Evolutionary conservation across 345 rosid genomes (phyloP).

Genomic region (Xanthoceras sorbifolium): DNA sequence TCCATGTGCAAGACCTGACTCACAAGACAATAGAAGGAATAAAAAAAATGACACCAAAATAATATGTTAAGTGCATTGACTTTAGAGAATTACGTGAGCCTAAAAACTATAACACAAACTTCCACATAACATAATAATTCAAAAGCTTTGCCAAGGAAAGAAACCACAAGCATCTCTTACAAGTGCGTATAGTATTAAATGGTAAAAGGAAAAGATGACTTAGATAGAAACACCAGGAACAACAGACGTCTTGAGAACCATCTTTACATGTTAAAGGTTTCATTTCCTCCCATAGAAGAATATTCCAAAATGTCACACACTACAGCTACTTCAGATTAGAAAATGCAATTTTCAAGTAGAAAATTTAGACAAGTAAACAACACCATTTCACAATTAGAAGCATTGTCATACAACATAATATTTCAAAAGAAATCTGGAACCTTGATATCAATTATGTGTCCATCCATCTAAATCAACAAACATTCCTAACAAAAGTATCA

Average conservation of each 20-base stretch:
- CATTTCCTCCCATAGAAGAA: not conserved
- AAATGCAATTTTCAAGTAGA: no score
- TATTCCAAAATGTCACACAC: no score
- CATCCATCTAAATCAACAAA: no score
- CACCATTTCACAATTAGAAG: no score
- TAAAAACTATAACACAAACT: not conserved
- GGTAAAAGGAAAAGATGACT: not conserved
- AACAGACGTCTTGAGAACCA: not conserved
- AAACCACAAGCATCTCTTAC: not conserved
- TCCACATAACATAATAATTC: not conserved
- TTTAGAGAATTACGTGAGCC: not conserved
- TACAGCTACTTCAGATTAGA: no score
- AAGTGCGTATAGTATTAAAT: not conserved
- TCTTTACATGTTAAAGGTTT: not conserved
- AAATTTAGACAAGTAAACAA: no score
- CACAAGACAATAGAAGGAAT: not conserved
- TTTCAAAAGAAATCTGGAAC: no score
- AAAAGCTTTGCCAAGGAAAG: not conserved
- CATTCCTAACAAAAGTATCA: no score
- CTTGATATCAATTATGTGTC: no score
- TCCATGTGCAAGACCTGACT: conserved; percentile 97
- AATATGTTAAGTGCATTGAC: not conserved
- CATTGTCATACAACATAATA: no score
- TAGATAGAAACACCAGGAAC: no score
- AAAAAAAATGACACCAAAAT: not conserved